Base-by-base conservation (phyloP, 768 basidiomycete species). In the Roridomyces roridus region DNA sequence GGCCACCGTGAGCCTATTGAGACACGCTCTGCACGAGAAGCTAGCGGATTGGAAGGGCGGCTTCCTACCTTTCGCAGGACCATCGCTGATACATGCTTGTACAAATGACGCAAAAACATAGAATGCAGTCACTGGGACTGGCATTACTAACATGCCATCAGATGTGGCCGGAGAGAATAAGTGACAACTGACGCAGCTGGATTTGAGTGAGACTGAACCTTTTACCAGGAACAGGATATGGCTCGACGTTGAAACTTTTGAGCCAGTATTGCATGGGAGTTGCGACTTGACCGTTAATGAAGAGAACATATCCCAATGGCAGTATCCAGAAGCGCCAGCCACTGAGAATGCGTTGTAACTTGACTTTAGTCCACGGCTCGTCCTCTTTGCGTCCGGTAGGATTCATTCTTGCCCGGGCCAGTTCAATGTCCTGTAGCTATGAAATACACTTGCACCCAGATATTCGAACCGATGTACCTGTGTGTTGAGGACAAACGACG, bases 151-250 rank as follows among this genome's bases (percentile, higher is more conserved):
- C 49, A 15, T 5, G 35, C 24, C 7, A 14, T 31, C 29, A 31
- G 29, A 31, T 31, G 7, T 14, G 29, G 29, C 6, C 7, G 29
- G 14, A 31, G n/a, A 31, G 6, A 35, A 6, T 24, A 21, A 23
- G 28, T 23, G 10, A 21, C 12, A 10, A 4, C 61, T 1, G 3
- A 63, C 62, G 51, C n/a, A 63, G 20, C 48, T 63, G 57, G 23
- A 63, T 59, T 52, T 63, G 62, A 11, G 62, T 43, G 34, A 63
- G 57, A 15, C 51, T 57, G 21, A 20, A 62, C 10, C 39, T 29
- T n/a, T n/a, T 51, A n/a, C 59, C 63, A 1, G 63, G 63, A 17
- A 64, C 63, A n/a, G 63, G 63, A 45, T 42, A 60, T 12, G 63
- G 63, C 28, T 64, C 24, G 34, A 57, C 23, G 51, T 64, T 64